phyloP scores from a whole-genome alignment of 2,329 filamentous ascomycete species.

The Arthrobotrys sinensis region DNA sequence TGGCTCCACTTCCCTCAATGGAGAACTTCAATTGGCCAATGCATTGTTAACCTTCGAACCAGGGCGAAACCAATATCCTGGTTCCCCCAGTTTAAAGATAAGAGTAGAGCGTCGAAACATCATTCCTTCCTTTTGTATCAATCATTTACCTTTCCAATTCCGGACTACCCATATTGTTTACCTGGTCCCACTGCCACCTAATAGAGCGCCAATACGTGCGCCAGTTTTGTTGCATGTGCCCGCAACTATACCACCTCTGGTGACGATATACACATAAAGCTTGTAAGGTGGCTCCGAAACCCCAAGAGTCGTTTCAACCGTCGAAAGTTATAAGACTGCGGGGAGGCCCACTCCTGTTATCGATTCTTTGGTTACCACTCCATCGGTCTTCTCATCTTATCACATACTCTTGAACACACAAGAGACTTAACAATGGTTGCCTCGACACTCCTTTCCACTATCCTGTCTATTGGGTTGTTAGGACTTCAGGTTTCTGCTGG shows the following conservation, averaged over 20 bases:
- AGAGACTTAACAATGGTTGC: conserved; percentile 51
- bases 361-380: conserved; percentile 17
- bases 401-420: conserved; percentile 11
- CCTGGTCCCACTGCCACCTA: conserved; percentile 8
- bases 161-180: conserved; percentile 24
- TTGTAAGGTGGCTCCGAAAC: not conserved
- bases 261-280: not conserved
- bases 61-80: conserved; percentile 23
- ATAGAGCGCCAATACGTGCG: conserved; percentile 5
- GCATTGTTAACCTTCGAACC: conserved; percentile 4
- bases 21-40: conserved; percentile 20
- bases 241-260: not conserved
- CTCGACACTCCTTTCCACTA: conserved; percentile 48
- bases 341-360: conserved; percentile 19
- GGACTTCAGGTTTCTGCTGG: conserved; percentile 50
- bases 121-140: conserved; percentile 53
- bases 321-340: conserved; percentile 44
- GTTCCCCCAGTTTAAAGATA: conserved; percentile 42
- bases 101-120: conserved; percentile 1
- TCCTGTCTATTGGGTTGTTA: conserved; percentile 46
- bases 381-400: conserved; percentile 25
- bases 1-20: conserved; percentile 12
- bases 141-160: conserved; percentile 32
- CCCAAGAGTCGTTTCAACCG: not conserved
- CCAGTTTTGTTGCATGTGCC: conserved; percentile 38